Evolutionary conservation across 768 basidiomycete species (phyloP).

Genomic region (Suillus fuscotomentosus): DNA sequence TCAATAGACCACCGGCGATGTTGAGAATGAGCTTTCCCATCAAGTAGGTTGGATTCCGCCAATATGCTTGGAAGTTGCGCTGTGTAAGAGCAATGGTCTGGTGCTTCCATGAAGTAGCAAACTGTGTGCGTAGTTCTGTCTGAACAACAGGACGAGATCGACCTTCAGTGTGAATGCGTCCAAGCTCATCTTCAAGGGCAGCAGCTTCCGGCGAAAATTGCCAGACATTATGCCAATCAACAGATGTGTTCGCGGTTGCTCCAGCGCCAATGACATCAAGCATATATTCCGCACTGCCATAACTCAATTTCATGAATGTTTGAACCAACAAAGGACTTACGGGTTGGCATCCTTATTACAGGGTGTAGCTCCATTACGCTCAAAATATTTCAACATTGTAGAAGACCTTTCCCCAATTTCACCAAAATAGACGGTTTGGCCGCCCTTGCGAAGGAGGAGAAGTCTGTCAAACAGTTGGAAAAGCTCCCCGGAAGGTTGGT

Average conservation of each 20-base stretch:
- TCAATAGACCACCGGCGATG: constrained; percentile 52
- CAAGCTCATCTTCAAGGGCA: constrained; percentile 38
- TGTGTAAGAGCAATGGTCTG: constrained; percentile 44
- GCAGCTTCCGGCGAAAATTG: constrained; percentile 43
- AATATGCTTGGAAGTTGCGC: constrained; percentile 47
- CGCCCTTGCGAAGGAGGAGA: constrained; percentile 75
- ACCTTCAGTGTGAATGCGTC: constrained; percentile 49
- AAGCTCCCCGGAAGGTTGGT: constrained; percentile 75
- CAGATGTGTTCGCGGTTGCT: constrained; percentile 50
- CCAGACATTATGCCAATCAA: constrained; percentile 69
- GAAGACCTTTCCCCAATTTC: constrained; percentile 63
- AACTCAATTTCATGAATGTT: constrained; percentile 52
- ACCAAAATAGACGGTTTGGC: constrained; percentile 66
- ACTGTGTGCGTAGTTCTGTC: constrained; percentile 40
- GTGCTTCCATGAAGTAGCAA: constrained; percentile 52
- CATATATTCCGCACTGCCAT: constrained; percentile 55
- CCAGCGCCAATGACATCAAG: constrained; percentile 77
- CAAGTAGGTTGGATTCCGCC: constrained; percentile 59
- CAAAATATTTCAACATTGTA: constrained; percentile 75
- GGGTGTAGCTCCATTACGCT: constrained; percentile 59
- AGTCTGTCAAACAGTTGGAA: constrained; percentile 82
- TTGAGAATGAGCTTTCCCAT: constrained; percentile 58
- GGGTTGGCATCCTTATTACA: constrained; percentile 74
- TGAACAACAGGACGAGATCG: constrained; percentile 36
- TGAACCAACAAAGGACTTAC: constrained; percentile 39